phyloP scores from a whole-genome alignment of 2,329 filamentous ascomycete species.

The Sclerotinia nivalis region DNA sequence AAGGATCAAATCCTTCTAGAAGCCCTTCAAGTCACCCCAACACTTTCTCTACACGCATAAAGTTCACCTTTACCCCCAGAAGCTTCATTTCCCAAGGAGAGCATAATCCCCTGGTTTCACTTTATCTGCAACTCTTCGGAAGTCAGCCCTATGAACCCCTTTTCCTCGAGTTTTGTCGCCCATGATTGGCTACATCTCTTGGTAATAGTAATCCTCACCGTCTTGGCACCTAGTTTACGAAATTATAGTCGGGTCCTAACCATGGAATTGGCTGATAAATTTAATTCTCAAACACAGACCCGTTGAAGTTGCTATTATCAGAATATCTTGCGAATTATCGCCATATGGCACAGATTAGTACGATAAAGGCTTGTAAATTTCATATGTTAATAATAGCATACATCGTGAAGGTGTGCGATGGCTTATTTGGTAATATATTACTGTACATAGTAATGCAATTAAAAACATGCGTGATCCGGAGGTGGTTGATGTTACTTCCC shows the following conservation, averaged over 20 bases:
- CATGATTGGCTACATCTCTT: background rate
- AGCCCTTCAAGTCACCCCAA: background rate
- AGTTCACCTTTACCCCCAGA: background rate
- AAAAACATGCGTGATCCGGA: background rate
- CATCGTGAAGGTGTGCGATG: background rate
- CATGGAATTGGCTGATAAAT: constrained; percentile 13
- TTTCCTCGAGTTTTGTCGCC: background rate
- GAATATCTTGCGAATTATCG: constrained; percentile 7
- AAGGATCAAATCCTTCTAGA: constrained; percentile 19
- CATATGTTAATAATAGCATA: background rate
- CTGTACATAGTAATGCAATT: background rate
- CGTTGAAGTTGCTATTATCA: constrained; percentile 17
- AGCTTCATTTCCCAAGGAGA: constrained; percentile 10
- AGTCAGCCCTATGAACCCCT: constrained; percentile 23
- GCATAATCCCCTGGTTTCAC: constrained; percentile 11
- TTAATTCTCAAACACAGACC: constrained; percentile 15
- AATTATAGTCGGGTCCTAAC: background rate
- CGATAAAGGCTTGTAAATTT: background rate
- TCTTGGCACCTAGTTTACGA: background rate
- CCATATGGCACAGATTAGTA: background rate
- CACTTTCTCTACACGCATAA: background rate
- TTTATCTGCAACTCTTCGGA: constrained; percentile 20
- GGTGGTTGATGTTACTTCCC: background rate
- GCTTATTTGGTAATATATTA: background rate
- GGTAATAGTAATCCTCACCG: constrained; percentile 5